Conservation (phyloP, 305 asterid species). For the Fraxinus dipetala region DNA sequence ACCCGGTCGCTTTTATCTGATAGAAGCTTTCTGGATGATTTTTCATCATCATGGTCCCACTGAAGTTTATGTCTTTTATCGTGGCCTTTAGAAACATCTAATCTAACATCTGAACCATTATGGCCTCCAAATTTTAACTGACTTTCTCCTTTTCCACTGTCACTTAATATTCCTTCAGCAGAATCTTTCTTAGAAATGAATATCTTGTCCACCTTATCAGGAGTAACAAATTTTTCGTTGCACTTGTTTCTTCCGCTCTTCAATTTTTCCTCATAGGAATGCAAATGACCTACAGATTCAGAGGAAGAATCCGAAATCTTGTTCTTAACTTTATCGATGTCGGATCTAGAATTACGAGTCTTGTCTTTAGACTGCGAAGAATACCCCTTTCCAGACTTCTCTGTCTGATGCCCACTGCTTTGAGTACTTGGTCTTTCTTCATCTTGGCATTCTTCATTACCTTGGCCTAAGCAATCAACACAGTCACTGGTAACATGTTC, state of each 20-base stretch:
- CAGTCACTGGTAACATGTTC: slow-evolving; percentile 22
- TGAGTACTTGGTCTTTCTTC: slow-evolving; percentile 34
- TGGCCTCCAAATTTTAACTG: slow-evolving; percentile 41
- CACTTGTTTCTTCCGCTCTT: slow-evolving; percentile 44
- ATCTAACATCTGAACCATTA: slow-evolving; percentile 30
- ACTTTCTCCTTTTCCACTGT: slow-evolving; percentile 43
- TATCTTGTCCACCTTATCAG: slow-evolving; percentile 46
- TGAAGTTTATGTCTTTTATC: slow-evolving; percentile 48
- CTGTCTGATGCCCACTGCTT: slow-evolving; percentile 31
- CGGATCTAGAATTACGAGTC: slow-evolving; percentile 38
- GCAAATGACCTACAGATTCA: slow-evolving; percentile 30
- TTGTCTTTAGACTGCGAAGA: slow-evolving; percentile 47
- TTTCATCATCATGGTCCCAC: slow-evolving; percentile 46
- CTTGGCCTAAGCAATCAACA: slow-evolving; percentile 23
- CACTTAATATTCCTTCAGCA: slow-evolving; percentile 45
- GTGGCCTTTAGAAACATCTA: slow-evolving; percentile 33
- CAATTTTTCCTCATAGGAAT: slow-evolving; percentile 37
- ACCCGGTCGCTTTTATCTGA: slow-evolving; percentile 25
- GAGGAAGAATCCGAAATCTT: slow-evolving; percentile 40
- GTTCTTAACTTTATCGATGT: slow-evolving; percentile 31
- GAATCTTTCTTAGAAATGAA: slow-evolving; percentile 48
- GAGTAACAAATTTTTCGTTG: slow-evolving; percentile 41
- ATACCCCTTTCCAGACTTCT: slow-evolving; percentile 46
- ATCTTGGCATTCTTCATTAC: slow-evolving; percentile 30
- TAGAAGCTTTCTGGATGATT: slow-evolving; percentile 41